Evolutionary conservation across 2,329 filamentous ascomycete genomes (phyloP).

Genomic region (Fusarium dimerum): DNA sequence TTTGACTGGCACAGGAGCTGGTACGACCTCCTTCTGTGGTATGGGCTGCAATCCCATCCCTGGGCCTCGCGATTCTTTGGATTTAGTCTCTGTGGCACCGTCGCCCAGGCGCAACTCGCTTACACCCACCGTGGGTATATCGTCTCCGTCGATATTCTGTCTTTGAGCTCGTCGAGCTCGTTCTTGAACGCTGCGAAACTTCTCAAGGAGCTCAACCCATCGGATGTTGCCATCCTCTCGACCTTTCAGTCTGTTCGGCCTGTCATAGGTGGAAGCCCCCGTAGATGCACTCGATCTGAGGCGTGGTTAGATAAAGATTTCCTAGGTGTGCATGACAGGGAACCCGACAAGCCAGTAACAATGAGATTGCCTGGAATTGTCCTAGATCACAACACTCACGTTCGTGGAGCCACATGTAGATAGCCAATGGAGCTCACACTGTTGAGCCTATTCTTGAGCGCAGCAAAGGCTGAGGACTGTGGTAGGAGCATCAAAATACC

Average conservation of each 20-base stretch:
- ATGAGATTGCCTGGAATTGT: neutral
- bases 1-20: conserved; percentile 52
- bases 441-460: conserved; percentile 93
- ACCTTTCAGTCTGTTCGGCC: conserved; percentile 75
- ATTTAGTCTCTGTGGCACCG: conserved; percentile 39
- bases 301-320: conserved; percentile 9
- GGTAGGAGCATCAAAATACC: conserved; percentile 97
- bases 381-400: conserved; percentile 50
- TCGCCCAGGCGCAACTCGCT: conserved; percentile 46
- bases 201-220: conserved; percentile 91
- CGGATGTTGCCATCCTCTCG: conserved; percentile 83
- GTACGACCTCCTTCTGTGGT: conserved; percentile 51
- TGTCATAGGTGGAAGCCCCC: conserved; percentile 62
- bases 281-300: conserved; percentile 48
- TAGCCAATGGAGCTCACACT: conserved; percentile 97
- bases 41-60: conserved; percentile 39
- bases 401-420: conserved; percentile 76
- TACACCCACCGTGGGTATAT: conserved; percentile 47
- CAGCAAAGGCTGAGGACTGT: conserved; percentile 95
- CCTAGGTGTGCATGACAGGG: neutral
- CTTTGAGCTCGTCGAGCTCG: conserved; percentile 72
- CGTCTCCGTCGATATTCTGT: conserved; percentile 52
- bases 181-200: conserved; percentile 91
- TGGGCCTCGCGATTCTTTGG: conserved; percentile 42
- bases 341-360: neutral